These are phyloP conservation scores for Sarocladiaceae sp. DNA, from an alignment of 2,329 filamentous ascomycete species.

Conservation along the genomic window DNA sequence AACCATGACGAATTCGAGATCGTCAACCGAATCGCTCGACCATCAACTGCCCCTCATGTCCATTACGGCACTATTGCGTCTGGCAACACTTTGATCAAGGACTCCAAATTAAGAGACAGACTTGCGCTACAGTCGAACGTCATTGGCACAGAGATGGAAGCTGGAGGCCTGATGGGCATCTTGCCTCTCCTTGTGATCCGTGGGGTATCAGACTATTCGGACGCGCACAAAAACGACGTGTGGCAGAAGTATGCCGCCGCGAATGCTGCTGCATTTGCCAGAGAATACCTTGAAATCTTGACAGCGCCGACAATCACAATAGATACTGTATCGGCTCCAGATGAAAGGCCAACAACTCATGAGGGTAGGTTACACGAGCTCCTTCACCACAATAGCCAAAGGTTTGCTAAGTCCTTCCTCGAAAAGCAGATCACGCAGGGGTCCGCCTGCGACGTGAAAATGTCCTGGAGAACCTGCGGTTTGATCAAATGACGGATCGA, in stretches of 20 bases:
- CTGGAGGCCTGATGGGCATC: constrained; percentile 18
- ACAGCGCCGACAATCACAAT: neutral
- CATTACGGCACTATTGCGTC: constrained; percentile 14
- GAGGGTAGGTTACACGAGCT: neutral
- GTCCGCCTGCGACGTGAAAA: too few relatives aligned
- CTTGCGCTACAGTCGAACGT: constrained; percentile 11
- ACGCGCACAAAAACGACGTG: constrained; percentile 30
- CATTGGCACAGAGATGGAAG: constrained; percentile 23
- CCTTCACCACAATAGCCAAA: neutral
- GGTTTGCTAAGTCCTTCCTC: too few relatives aligned
- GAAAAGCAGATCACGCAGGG: too few relatives aligned
- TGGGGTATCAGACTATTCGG: constrained; percentile 32
- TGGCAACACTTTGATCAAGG: constrained; percentile 11
- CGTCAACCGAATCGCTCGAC: neutral
- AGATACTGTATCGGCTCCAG: neutral
- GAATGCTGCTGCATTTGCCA: constrained; percentile 21
- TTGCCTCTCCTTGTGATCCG: constrained; percentile 27
- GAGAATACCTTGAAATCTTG: constrained; percentile 7
- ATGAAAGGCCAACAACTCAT: too few relatives aligned
- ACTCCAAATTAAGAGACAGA: constrained; percentile 2
- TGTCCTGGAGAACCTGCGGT: constrained; percentile 19
- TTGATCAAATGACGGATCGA: constrained; percentile 29
- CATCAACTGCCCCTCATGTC: neutral
- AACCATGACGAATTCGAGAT: constrained; percentile 7
- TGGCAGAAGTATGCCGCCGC: constrained; percentile 30